Base-by-base conservation (phyloP, 352 stramenopile species). In the Blastocystis sp. region DNA sequence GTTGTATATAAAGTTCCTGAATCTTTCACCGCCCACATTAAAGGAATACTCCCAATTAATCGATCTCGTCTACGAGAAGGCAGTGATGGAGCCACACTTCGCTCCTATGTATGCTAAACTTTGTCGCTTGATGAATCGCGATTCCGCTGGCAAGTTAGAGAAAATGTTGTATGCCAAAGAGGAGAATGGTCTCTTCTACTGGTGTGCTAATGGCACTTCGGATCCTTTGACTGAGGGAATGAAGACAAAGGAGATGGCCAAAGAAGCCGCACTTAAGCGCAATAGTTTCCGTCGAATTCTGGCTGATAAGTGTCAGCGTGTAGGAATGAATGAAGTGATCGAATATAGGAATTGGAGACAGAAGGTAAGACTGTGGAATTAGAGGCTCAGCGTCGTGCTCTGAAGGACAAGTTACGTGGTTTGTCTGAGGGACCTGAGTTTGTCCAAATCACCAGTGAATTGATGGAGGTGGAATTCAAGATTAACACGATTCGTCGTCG, bases 1-100 rank as follows among this genome's bases (percentile, higher is more conserved):
- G 11, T 90, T 97, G n/a, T 92, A 93, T 30, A 64, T 89, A 51
- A 93, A 97, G 90, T 89, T 97, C 78, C 93, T 92, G 0, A 91
- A 93, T 22, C 95, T 96, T 75, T 92, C 95, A 60, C 95, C 96
- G 92, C 92, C 94, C 58, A 96, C 93, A 68, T 89, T 95, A n/a
- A 93, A 95, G 70, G 96, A 96, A 93, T 92, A 97, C n/a, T 91
- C 95, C 90, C 54, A 90, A 11, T 93, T 96, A 13, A 96, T 96
- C 89, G 93, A 93, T 69, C 94, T 96, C 58, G 92, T 97, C 73
- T 97, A 96, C 78, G 94, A 97, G 90, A 96, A 96, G 91, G 94
- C 94, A 15, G 91, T 97, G 2, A 91, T 92, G n/a, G 94, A 97
- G 90, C 93, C 94, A 0, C 92, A 96, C 90, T 96, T 97, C 68